Base-by-base conservation (phyloP, 2,329 filamentous ascomycete genomes). In the Neofusicoccum sp. region DNA sequence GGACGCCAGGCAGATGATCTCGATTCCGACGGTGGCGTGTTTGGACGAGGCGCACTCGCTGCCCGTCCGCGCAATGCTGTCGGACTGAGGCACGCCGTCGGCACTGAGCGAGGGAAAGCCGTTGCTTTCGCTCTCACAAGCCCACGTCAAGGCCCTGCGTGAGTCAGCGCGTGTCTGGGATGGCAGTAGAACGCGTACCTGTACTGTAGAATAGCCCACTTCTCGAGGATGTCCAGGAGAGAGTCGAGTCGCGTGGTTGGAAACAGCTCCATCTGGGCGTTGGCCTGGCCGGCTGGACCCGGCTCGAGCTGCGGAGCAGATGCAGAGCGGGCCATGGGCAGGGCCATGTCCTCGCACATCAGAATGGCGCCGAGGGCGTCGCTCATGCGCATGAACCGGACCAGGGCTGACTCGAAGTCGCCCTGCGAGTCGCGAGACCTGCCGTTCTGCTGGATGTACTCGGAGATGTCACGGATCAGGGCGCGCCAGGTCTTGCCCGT, bases 1-100 rank as follows among this genome's bases (percentile, higher is more conserved):
- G 12, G 47, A 60, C 3, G 58, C 58, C 40, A 41, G 31, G 24
- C 58, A 60, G 28, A 60, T 54, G 28, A 60, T 60, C 33, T 60
- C 58, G 24, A 60, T 60, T 28, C 58, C 58, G 26, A 49, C 30
- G 9, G 57, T 49, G n/a, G 47, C 45, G 7, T 60, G 57, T 11
- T 31, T 4, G 8, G 57, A 43, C 34, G 51, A 56, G 3, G 33
- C 26, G 8, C 36, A 56, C 7, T 43, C 38, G n/a, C n/a, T n/a
- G 26, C 14, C 38, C 26, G 24, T 43, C n/a, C 30, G 20, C 28
- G 28, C 4, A 9, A 59, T 12, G 6, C 14, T 38, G 8, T n/a
- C 34, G 12, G 34, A 9, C 16, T 34, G 26, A 2, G 28, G 31
- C 7, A n/a, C 28, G 16, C 24, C 26, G n/a, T 34, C 36, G 3